Percentiles rank a stretch among this genome's conserved stretches.
Evolutionary conservation across 768 basidiomycete species (phyloP).

Genomic region (Serpula lacrymans): DNA sequence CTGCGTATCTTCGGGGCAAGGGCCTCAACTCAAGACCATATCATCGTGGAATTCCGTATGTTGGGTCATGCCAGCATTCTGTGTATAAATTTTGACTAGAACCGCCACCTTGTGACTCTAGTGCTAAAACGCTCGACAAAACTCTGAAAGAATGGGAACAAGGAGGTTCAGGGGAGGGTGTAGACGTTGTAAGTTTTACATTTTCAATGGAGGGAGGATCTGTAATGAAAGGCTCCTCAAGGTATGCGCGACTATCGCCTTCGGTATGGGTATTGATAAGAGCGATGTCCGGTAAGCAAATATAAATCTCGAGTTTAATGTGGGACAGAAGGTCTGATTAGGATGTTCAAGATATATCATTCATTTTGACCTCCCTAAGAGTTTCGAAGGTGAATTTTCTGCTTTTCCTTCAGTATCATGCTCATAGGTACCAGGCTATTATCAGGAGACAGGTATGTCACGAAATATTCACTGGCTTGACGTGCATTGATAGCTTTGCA

Average conservation of each 20-base stretch:
- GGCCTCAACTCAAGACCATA: slow-evolving; percentile 70
- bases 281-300: slow-evolving; percentile 58
- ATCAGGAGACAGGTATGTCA: slow-evolving; percentile 81
- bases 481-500: slow-evolving; percentile 6
- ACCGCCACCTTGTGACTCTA: slow-evolving; percentile 21
- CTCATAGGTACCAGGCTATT: slow-evolving; percentile 53
- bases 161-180: slow-evolving; percentile 48
- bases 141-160: slow-evolving; percentile 58
- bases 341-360: slow-evolving; percentile 56
- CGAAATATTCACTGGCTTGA: not conserved
- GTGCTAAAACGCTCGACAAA: slow-evolving; percentile 46
- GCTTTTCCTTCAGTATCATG: slow-evolving; percentile 1
- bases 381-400: slow-evolving; percentile 62
- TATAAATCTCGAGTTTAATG: not conserved
- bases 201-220: not conserved
- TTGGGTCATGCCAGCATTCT: not conserved
- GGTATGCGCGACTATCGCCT: slow-evolving; percentile 81
- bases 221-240: slow-evolving; percentile 17
- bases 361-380: slow-evolving; percentile 80
- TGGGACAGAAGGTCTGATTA: slow-evolving; percentile 10
- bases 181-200: slow-evolving; percentile 55
- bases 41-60: slow-evolving; percentile 66
- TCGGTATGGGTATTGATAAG: slow-evolving; percentile 88
- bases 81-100: slow-evolving; percentile 1
- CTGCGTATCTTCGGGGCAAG: slow-evolving; percentile 58